Percentiles rank a stretch among this genome's conserved stretches.
Conservation (phyloP, 129 eudicot species). For the Saussurea involucrata region DNA sequence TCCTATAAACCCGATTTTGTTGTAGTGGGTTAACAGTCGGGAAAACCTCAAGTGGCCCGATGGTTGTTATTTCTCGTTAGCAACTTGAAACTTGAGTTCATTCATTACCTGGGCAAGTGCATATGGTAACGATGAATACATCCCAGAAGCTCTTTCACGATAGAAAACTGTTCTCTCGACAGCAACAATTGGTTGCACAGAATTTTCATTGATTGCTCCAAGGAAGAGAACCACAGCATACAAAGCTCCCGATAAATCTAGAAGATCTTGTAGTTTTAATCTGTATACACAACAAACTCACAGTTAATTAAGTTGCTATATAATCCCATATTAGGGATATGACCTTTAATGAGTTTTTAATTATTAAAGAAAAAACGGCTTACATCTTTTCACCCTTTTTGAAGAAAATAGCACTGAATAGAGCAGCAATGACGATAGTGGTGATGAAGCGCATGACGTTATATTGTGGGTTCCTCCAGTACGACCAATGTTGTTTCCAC, state of each 20-base stretch:
- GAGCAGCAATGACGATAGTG: constrained; percentile 35
- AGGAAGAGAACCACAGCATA: constrained; percentile 40
- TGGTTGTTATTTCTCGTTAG: neutral
- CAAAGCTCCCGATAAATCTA: constrained; percentile 35
- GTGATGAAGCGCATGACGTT: constrained; percentile 34
- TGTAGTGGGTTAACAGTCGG: no score
- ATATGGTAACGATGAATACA: constrained; percentile 47
- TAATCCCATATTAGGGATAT: neutral
- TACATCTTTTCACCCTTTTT: constrained; percentile 36
- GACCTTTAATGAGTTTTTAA: no score
- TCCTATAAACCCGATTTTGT: neutral
- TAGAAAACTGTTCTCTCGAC: constrained; percentile 46
- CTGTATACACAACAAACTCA: constrained; percentile 25
- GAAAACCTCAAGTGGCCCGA: no score
- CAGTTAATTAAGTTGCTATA: neutral
- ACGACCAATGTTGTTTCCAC: constrained; percentile 53
- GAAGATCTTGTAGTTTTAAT: constrained; percentile 32
- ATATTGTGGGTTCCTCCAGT: constrained; percentile 51
- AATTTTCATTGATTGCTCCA: constrained; percentile 37
- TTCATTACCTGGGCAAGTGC: constrained; percentile 45
- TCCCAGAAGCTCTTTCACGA: constrained; percentile 53
- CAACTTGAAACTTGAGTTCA: neutral
- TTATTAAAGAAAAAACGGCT: no score
- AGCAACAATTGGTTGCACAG: constrained; percentile 45
- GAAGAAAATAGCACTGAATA: constrained; percentile 41